Evolutionary conservation across 768 basidiomycete genomes (phyloP), one percentile per base, ranked within the genome.

Genomic region (Agaricus sinodeliciosus): DNA sequence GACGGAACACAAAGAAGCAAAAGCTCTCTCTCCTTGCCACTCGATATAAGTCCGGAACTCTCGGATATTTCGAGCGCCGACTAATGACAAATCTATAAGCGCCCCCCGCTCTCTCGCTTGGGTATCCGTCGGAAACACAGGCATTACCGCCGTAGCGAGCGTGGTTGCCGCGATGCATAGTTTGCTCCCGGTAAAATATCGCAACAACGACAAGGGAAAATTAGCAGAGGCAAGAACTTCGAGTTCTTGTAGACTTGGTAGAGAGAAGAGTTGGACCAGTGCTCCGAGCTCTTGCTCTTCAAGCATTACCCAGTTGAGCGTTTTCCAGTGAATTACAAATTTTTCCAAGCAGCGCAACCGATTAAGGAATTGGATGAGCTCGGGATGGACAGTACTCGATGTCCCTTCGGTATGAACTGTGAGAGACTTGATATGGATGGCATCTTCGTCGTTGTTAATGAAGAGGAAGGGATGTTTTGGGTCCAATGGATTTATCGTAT

Each of bases 301-400:
- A 19, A 53, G 51, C 39, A 25, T 26, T 22, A 53, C 26, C 51
- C 51, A 53, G 27, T 53, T 16, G 28, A 53, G 45, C 16, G 45
- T 44, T 19, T 45, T 53, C 51, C 51, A 53, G 16, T 46, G 51
- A 13, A 53, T 53, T 13, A 53, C 51, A n/a, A 53, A 31, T 36
- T 18, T 41, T n/a, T 53, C 26, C 26, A 53, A 16, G 3, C 44
- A 46, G 11, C 41, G 45, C 45, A 53, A 25, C 25, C 45, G 45
- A 25, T 31, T 37, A 39, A 53, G 44, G 45, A 53, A 53, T 4
- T 53, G 26, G 36, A 43, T 22, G 39, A 53, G 18, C 3, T 53
- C 45, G 19, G 51, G 15, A 37, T 39, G 37, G 6, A 47, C 16
- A 3, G 16, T 12, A 22, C 45, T 36, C 13, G 45, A 53, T 9